These are phyloP conservation scores for Pichia phayaonensis DNA, from an alignment of 805 yeast species.

Conservation along the genomic window DNA sequence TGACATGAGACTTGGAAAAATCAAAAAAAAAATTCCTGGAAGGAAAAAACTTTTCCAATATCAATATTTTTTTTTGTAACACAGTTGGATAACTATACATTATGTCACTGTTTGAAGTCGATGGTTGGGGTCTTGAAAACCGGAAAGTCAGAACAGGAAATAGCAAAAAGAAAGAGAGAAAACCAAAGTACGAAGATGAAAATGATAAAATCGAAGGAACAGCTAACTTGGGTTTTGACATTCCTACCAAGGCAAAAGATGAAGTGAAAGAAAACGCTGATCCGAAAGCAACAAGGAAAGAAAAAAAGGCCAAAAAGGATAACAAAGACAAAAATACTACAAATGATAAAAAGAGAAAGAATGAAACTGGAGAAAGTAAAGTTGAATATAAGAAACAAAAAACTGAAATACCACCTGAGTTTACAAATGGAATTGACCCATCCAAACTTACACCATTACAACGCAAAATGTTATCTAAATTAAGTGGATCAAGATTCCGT, in stretches of 20 bases:
- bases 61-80: not conserved
- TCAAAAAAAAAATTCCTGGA: not conserved
- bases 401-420: constrained; percentile 10
- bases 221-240: constrained; percentile 1
- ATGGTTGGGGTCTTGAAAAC: constrained; percentile 69
- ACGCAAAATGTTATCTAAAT: constrained; percentile 90
- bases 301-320: not conserved
- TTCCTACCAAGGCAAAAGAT: constrained; percentile 1
- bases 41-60: not conserved
- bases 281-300: not conserved
- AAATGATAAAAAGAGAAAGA: constrained; percentile 5
- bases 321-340: not conserved
- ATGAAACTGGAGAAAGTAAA: constrained; percentile 1
- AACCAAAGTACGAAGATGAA: constrained; percentile 11
- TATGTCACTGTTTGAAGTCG: constrained; percentile 72
- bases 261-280: constrained; percentile 10
- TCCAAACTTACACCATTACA: constrained; percentile 74
- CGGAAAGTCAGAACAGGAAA: constrained; percentile 41
- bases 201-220: constrained; percentile 4
- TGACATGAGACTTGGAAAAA: not conserved
- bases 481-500: constrained; percentile 91
- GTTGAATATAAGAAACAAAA: constrained; percentile 1
- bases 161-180: constrained; percentile 16
- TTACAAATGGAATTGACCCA: constrained; percentile 20
- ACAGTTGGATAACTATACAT: not conserved